Conservation (phyloP, 805 yeast genomes). For the Candida oleophila region DNA sequence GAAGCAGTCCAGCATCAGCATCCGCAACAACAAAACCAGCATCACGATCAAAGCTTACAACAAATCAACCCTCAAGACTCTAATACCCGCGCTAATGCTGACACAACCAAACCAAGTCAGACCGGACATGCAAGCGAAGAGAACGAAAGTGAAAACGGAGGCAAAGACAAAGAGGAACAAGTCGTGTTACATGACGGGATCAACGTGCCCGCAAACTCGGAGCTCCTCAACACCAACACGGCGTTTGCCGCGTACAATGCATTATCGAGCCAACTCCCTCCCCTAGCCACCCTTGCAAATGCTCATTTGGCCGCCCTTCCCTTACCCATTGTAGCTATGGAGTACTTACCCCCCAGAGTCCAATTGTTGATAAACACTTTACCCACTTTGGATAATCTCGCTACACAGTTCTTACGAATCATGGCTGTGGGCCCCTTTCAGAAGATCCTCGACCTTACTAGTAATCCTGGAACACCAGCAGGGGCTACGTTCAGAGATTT, state of each 20-base stretch:
- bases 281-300: conserved; percentile 29
- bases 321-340: conserved; percentile 55
- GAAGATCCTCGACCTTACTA: conserved; percentile 67
- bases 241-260: conserved; percentile 44
- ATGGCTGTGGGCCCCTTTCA: conserved; percentile 76
- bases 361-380: conserved; percentile 66
- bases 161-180: conserved; percentile 1
- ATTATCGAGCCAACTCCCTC: conserved; percentile 38
- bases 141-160: background rate
- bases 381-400: conserved; percentile 76
- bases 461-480: conserved; percentile 61
- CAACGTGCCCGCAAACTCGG: conserved; percentile 40
- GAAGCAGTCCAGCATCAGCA: conserved; percentile 8
- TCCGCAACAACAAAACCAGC: no score
- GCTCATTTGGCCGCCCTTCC: conserved; percentile 65
- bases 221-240: conserved; percentile 36
- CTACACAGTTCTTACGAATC: conserved; percentile 74
- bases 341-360: conserved; percentile 55
- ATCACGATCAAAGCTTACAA: no score
- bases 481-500: conserved; percentile 67
- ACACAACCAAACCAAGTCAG: no score
- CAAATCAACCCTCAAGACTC: no score
- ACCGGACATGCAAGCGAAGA: no score
- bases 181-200: conserved; percentile 14
- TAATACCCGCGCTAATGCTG: no score